Evolutionary conservation across 2,329 filamentous ascomycete genomes (phyloP), one percentile per base, ranked within the genome.

Genomic region (Raffaelea ambrosiae): DNA sequence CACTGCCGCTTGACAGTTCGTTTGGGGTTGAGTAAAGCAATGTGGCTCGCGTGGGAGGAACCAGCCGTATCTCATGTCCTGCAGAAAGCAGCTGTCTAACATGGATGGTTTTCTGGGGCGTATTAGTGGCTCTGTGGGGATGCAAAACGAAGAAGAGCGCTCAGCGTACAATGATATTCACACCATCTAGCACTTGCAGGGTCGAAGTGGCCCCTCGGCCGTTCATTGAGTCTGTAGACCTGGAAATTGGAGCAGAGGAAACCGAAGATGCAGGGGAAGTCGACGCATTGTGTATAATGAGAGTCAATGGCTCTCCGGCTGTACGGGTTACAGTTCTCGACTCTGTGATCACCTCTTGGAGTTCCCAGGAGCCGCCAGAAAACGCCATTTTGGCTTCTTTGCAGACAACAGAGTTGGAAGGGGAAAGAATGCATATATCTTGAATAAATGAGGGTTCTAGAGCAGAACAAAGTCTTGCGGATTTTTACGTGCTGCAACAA

Each of bases 341-440:
- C 20, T 52, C 54, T 1, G 51, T 52, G 47, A 54, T 55, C 40
- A 35, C 52, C 40, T 55, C 54, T 20, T 53, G 52, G 3, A 55
- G 49, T 16, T 47, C 44, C 54, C 52, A 54, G 13, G 45, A 31
- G 9, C 50, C 46, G 3, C 22, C 39, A 1, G 40, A 20, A 7
- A 16, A 8, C 2, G 46, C 39, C 46, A 50, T 53, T 4, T 4
- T 21, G 1, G 21, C 2, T 14, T 22, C 8, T 21, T 1, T 14
- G 19, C 23, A 41, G 18, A 7, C 3, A 20, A n/a, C 13, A 31
- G 7, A 40, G 8, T 19, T 14, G 3, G 40, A 22, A 42, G 14
- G 13, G 7, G 13, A 29, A 29, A 29, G n/a, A n/a, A n/a, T n/a
- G n/a, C n/a, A n/a, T n/a, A n/a, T n/a, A n/a, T n/a, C n/a, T 29